Base-by-base conservation (phyloP, 768 basidiomycete genomes). In the Boletellus emodensis region DNA sequence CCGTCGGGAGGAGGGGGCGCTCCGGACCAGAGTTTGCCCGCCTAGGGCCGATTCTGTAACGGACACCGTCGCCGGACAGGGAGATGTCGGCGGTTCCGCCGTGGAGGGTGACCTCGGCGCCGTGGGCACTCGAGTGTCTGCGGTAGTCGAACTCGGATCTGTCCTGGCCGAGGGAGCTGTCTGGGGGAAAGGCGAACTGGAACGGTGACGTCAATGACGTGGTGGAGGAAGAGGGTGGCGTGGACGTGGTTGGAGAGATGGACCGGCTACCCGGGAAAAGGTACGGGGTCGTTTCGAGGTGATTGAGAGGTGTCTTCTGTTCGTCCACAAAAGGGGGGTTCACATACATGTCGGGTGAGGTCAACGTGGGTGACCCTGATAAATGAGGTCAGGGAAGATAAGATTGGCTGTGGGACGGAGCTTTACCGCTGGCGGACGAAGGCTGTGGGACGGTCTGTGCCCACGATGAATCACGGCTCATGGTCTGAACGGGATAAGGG, bases 1-100 rank as follows among this genome's bases (percentile, higher is more conserved):
- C 60, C 38, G 70, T 60, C 34, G 80, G 77, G 37, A 80, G 67
- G 44, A 76, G 60, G 3, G 76, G 62, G 33, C 76, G 77, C 42
- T 84, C 80, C 15, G 74, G 66, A 32, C 72, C 72, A 49, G 78
- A 73, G 54, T 76, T 74, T 42, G 75, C 64, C 54, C 79, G 73
- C 44, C 79, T 75, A 22, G 68, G 54, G 34, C 77, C 72, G 35
- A 85, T 64, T 57, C 83, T 75, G 62, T 84, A 85, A 46, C 87
- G 81, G 57, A 81, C 75, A 12, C 74, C 73, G 52, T 86, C 84
- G 22, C 77, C 72, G 46, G 77, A 57, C 39, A 82, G 62, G 17
- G 86, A 82, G 40, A 89, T 78, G 64, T 89, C 83, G 33, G 87
- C 82, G 6, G 83, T 85, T 50, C 85, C 85, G 41, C 84, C 84